Base-by-base conservation (phyloP, 768 basidiomycete genomes). In the Scleroderma citrinum region DNA sequence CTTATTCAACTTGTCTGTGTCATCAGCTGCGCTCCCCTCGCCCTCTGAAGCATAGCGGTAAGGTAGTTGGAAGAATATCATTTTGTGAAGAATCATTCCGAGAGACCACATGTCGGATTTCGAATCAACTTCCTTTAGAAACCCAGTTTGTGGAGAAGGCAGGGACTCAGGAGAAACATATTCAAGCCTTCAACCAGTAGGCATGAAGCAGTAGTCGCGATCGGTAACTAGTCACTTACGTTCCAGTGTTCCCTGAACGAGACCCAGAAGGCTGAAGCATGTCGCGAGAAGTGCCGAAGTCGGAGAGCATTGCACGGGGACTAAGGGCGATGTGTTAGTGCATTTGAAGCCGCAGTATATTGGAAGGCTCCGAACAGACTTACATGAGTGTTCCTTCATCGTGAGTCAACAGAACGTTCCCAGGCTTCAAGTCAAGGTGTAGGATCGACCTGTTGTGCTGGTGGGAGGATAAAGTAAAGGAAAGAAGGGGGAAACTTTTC, bases 41-140 rank as follows among this genome's bases (percentile, higher is more conserved):
- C 78, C 80, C 35, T 76, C 76, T 1, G 82, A 71, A 1, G 86
- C 83, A 55, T 90, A 82, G 16, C 74, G 76, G 60, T 92, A 97
- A 0, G 95, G 94, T 17, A 95, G 68, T 30, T 81, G 80, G 69
- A 97, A 92, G 70, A 96, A 98, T 1, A 95, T 69, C 52, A 98
- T 76, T 59, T 92, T 94, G 71, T 97, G 84, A 16, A 98, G 74
- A 48, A 98, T 90, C 87, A 98, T 92, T 54, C 94, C 94, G 14
- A 98, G 75, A 5, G 90, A 91, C 94, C 95, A 98, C 83, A 96
- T 92, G 62, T 98, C 94, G 4, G 88, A 80, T 60, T 93, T 93
- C 0, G 91, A 90, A 58, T 90, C 86, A 2, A 91, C 75, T 40
- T 87, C 83, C 7, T 71, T 74, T 7, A 88, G 78, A 19, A 75